phyloP scores from a whole-genome alignment of 495 filamentous ascomycete species.

The Hypomontagnella submonticulosa region DNA sequence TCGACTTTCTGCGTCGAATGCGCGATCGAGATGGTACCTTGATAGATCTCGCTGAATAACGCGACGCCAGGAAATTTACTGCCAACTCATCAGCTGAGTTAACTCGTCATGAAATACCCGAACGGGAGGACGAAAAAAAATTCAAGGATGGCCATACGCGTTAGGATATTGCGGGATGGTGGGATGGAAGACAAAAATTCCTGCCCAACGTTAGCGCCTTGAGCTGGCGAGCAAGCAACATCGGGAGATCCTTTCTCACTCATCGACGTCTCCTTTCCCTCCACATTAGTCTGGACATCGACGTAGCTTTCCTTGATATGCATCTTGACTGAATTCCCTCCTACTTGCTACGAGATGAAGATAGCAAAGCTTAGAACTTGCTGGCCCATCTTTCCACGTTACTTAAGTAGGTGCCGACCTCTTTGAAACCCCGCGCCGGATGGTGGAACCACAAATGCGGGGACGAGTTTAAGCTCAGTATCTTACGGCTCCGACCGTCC shows the following conservation, averaged over 20 bases:
- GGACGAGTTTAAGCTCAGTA: conserved; percentile 18
- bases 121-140: conserved; percentile 12
- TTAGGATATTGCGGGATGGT: conserved; percentile 84
- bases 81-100: conserved; percentile 42
- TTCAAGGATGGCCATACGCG: conserved; percentile 62
- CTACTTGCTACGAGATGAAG: not conserved
- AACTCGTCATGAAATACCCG: not conserved
- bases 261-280: conserved; percentile 61
- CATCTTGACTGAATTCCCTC: conserved; percentile 47
- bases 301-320: conserved; percentile 58
- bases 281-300: conserved; percentile 55
- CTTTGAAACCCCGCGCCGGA: conserved; percentile 36
- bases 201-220: conserved; percentile 57
- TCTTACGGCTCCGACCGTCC: conserved; percentile 24
- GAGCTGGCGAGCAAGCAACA: conserved; percentile 15
- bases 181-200: conserved; percentile 91
- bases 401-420: not conserved
- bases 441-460: conserved; percentile 31
- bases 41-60: conserved; percentile 95
- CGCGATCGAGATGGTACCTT: conserved; percentile 67
- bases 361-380: conserved; percentile 11
- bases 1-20: conserved; percentile 8
- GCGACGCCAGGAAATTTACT: conserved; percentile 89
- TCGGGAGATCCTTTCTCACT: conserved; percentile 45
- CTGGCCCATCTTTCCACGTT: conserved; percentile 15